phyloP scores from a whole-genome alignment of 2,329 filamentous ascomycete species.

The Elsinoe fawcettii region DNA sequence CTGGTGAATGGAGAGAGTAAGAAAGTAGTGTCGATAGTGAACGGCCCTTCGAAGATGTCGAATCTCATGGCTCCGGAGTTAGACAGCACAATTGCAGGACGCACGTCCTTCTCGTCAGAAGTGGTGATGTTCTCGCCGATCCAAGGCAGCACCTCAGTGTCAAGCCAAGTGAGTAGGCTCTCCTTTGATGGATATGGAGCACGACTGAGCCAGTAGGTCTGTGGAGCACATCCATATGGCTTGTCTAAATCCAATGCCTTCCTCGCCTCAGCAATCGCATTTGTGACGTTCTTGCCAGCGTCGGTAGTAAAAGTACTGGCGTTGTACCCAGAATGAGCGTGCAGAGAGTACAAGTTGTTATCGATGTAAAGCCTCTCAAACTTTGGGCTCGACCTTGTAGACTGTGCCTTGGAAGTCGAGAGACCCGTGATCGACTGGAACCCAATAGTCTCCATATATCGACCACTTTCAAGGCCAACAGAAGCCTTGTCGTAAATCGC shows the following conservation, averaged over 20 bases:
- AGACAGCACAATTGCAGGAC: constrained; percentile 63
- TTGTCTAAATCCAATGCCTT: constrained; percentile 64
- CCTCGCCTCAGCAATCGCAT: constrained; percentile 61
- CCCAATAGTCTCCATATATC: constrained; percentile 91
- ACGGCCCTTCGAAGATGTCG: constrained; percentile 86
- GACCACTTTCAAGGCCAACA: constrained; percentile 73
- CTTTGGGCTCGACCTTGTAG: constrained; percentile 26
- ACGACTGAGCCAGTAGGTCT: constrained; percentile 72
- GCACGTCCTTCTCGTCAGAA: constrained; percentile 35
- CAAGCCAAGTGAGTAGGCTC: constrained; percentile 77
- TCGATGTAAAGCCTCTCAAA: constrained; percentile 85
- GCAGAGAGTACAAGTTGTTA: constrained; percentile 79
- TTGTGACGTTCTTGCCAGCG: constrained; percentile 63
- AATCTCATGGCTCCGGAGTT: constrained; percentile 93
- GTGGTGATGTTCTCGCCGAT: constrained; percentile 40
- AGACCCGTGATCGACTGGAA: constrained; percentile 79
- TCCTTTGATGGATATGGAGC: constrained; percentile 62
- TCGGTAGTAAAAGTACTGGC: constrained; percentile 66
- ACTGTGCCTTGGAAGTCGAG: constrained; percentile 27
- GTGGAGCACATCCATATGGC: constrained; percentile 74
- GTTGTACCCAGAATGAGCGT: constrained; percentile 71
- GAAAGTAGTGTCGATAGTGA: constrained; percentile 80
- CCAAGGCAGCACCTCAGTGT: constrained; percentile 64
- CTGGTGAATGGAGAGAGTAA: constrained; percentile 84
- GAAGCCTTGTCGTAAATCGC: constrained; percentile 69